phyloP scores from a whole-genome alignment of 768 basidiomycete species.

The Suillus luteus region DNA sequence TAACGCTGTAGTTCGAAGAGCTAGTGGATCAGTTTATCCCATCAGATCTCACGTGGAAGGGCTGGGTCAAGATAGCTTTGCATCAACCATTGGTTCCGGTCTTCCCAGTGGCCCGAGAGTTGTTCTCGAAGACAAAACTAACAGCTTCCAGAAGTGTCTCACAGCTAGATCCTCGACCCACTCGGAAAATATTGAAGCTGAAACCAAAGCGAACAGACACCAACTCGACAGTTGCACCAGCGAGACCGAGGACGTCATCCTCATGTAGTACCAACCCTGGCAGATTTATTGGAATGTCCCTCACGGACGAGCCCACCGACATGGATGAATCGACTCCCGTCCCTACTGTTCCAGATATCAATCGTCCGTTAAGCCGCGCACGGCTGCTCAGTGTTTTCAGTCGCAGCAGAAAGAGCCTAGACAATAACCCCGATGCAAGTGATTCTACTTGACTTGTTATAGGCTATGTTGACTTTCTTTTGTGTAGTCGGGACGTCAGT shows the following conservation, averaged over 20 bases:
- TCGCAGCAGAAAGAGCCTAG: conserved; percentile 23
- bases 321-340: conserved; percentile 24
- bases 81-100: conserved; percentile 79
- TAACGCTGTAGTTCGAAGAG: conserved; percentile 64
- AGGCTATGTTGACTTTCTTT: background rate
- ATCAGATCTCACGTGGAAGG: conserved; percentile 74
- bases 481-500: background rate
- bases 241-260: conserved; percentile 22
- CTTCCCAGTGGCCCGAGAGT: conserved; percentile 74
- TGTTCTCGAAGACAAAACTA: conserved; percentile 77
- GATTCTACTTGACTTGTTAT: conserved; percentile 5
- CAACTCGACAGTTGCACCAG: conserved; percentile 18
- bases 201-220: conserved; percentile 23
- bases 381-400: conserved; percentile 33
- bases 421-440: conserved; percentile 17
- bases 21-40: conserved; percentile 79
- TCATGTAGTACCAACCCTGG: conserved; percentile 19
- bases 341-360: conserved; percentile 14
- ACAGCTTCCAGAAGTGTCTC: conserved; percentile 44
- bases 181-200: conserved; percentile 24
- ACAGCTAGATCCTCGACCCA: conserved; percentile 29
- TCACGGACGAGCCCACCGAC: conserved; percentile 46
- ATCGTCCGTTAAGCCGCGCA: conserved; percentile 30
- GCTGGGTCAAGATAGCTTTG: conserved; percentile 84
- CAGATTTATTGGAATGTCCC: conserved; percentile 31